Conservation (phyloP, 2,329 filamentous ascomycete species). For the Harringtonia aguacate region DNA sequence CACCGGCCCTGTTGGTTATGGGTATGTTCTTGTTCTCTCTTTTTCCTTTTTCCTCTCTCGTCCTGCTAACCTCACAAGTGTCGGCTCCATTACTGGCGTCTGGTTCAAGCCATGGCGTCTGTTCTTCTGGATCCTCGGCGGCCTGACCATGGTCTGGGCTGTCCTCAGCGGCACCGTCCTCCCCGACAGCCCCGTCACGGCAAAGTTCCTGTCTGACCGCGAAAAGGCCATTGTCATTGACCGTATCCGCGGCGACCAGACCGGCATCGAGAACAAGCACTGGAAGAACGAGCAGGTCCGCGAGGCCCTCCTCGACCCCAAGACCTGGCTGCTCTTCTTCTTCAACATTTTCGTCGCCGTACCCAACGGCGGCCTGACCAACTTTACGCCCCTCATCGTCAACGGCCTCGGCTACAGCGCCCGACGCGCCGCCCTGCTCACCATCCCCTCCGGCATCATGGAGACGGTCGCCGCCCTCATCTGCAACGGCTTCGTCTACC, state of each 20-base stretch:
- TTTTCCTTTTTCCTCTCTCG: too few relatives aligned
- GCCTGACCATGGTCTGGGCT: constrained; percentile 18
- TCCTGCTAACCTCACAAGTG: too few relatives aligned
- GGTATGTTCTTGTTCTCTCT: too few relatives aligned
- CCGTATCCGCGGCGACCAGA: constrained; percentile 24
- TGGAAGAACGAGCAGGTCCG: constrained; percentile 5
- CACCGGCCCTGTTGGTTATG: not conserved
- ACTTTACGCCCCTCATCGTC: constrained; percentile 7
- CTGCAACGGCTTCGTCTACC: not conserved
- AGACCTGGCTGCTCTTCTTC: constrained; percentile 11
- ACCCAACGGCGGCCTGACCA: constrained; percentile 12
- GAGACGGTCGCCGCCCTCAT: not conserved
- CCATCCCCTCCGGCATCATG: constrained; percentile 6
- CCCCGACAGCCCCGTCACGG: constrained; percentile 24
- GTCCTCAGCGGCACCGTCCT: constrained; percentile 17
- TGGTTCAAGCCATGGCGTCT: constrained; percentile 9
- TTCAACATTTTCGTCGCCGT: constrained; percentile 7
- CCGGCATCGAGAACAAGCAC: constrained; percentile 16
- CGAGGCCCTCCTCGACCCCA: constrained; percentile 6
- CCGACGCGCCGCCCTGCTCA: constrained; percentile 3
- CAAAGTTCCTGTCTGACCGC: constrained; percentile 20
- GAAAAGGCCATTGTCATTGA: constrained; percentile 18
- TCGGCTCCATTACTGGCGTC: not conserved
- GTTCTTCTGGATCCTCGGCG: constrained; percentile 18
- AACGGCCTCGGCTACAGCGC: constrained; percentile 6